These are phyloP conservation scores for Nannizziopsis arthrosporioides DNA, from an alignment of 2,329 filamentous ascomycete genomes.

Conservation along the genomic window DNA sequence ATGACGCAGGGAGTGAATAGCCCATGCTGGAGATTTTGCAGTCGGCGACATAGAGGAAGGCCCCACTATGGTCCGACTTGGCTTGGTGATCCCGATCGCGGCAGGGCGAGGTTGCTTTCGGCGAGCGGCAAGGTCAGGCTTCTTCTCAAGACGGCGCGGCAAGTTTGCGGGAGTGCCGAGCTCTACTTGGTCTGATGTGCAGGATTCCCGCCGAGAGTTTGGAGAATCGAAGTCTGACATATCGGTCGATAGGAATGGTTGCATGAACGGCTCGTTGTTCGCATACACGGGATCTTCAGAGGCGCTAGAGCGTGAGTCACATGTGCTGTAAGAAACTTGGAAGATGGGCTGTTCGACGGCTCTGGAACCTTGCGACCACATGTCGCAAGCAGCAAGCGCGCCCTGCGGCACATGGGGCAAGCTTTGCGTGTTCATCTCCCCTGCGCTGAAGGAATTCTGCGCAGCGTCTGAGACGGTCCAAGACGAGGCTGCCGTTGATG, in stretches of 20 bases:
- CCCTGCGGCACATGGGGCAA: neutral
- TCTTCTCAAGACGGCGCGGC: slow-evolving; percentile 23
- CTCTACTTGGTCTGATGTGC: neutral
- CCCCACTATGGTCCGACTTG: slow-evolving; percentile 14
- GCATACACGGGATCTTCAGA: neutral
- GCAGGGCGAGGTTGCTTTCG: slow-evolving; percentile 38
- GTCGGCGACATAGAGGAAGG: slow-evolving; percentile 35
- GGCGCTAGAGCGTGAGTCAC: neutral
- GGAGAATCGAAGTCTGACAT: neutral
- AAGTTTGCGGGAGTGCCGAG: neutral
- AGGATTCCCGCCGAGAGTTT: neutral
- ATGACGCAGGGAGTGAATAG: slow-evolving; percentile 33
- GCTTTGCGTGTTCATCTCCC: neutral
- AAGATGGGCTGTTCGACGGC: neutral
- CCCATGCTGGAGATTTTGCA: slow-evolving; percentile 25
- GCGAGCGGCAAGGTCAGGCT: slow-evolving; percentile 36
- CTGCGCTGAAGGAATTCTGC: neutral
- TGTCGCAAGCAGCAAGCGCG: neutral
- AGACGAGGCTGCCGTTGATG: too few relatives aligned
- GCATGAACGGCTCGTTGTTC: slow-evolving; percentile 1
- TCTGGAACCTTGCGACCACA: neutral
- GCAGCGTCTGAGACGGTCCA: too few relatives aligned
- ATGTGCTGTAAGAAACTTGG: slow-evolving; percentile 1
- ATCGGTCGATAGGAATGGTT: neutral
- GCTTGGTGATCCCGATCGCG: slow-evolving; percentile 31